Conservation (phyloP, 495 filamentous ascomycete species). For the Peziza echinospora region DNA sequence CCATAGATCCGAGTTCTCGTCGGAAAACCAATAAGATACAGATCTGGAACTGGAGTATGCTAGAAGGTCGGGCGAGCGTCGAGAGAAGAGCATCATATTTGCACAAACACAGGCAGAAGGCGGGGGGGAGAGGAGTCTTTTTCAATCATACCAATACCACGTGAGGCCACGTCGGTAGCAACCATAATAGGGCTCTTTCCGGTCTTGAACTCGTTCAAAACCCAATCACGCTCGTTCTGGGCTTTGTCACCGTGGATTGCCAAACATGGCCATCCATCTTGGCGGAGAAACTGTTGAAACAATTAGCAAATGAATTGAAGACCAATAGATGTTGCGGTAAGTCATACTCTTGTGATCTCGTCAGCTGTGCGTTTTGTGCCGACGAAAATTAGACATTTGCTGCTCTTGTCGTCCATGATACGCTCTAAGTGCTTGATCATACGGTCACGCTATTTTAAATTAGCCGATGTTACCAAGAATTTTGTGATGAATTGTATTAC, state of each 20-base stretch:
- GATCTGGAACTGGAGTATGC: slow-evolving; percentile 20
- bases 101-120: slow-evolving; percentile 24
- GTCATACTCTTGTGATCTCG: slow-evolving; percentile 58
- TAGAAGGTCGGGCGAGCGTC: slow-evolving; percentile 21
- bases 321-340: not conserved
- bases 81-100: slow-evolving; percentile 67
- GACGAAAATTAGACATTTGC: slow-evolving; percentile 90
- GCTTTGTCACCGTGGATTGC: slow-evolving; percentile 99
- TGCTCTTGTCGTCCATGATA: slow-evolving; percentile 86
- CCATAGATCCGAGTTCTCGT: slow-evolving; percentile 21
- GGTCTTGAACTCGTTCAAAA: slow-evolving; percentile 97
- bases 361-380: slow-evolving; percentile 97
- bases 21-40: slow-evolving; percentile 21
- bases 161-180: slow-evolving; percentile 93
- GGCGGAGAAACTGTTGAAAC: slow-evolving; percentile 50
- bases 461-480: slow-evolving; percentile 37
- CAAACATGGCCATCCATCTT: slow-evolving; percentile 96
- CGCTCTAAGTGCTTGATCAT: slow-evolving; percentile 97
- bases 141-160: slow-evolving; percentile 98
- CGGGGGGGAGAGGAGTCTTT: slow-evolving; percentile 27
- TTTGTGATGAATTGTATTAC: slow-evolving; percentile 1
- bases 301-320: slow-evolving; percentile 3
- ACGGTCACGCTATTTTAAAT: slow-evolving; percentile 83
- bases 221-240: slow-evolving; percentile 98
- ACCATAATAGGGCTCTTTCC: slow-evolving; percentile 91